Evolutionary conservation across 2,329 filamentous ascomycete species (phyloP), one percentile per base, ranked within the genome.

Genomic region (Alternaria solani): DNA sequence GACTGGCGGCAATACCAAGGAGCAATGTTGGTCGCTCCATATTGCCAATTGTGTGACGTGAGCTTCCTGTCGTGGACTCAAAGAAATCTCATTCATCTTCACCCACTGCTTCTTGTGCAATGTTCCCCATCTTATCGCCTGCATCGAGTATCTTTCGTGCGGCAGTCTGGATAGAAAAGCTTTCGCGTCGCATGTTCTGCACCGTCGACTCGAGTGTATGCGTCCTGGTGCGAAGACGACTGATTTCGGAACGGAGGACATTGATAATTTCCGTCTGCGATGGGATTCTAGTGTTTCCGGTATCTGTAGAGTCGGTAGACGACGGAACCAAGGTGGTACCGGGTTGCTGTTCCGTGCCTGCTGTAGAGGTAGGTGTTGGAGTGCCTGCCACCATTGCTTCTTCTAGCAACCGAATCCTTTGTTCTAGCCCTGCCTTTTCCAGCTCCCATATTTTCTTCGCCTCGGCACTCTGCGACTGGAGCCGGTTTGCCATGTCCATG

Each of bases 401-500:
- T 65, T 80, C 78, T 28, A 81, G 66, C n/a, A 75, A 62, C 38
- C 66, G 70, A 51, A 81, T 75, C 28, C 74, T 67, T 42, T 72
- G 67, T 42, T 78, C 71, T 39, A 84, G 63, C 36, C 72, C 71
- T 14, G 66, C 60, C 55, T 76, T 79, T 56, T 84, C 81, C 5
- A 69, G 65, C 8, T 76, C 75, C 73, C 82, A 81, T 34, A 73
- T 74, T 57, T 78, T 79, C 57, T 76, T 78, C 49, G 84, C 82
- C 11, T 79, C 78, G 1, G 78, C 77, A 41, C 77, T 72, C 63
- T 81, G 79, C 2, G 74, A 75, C 61, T 85, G 82, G 20, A 85
- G 67, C 16, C 76, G 73, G 7, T 77, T 79, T 26, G 82, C 81
- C 80, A 84, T 82, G 38, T 83, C 82, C 67, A 85, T 75, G 67